Conservation (phyloP, 768 basidiomycete genomes). For the Termitomyces sp. region DNA sequence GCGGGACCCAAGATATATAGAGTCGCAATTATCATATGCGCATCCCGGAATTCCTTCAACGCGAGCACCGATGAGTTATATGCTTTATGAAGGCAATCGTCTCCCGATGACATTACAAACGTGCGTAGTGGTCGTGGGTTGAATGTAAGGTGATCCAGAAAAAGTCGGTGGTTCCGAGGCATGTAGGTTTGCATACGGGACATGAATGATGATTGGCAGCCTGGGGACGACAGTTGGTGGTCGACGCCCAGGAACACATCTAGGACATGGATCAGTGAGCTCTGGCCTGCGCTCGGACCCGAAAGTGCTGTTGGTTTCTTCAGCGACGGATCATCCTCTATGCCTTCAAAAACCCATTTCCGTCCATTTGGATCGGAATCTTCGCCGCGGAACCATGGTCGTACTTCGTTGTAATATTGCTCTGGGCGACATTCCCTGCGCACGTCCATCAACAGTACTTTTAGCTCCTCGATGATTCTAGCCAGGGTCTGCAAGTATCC, state of each 20-base stretch:
- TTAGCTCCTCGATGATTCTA: constrained; percentile 60
- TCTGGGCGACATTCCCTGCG: constrained; percentile 69
- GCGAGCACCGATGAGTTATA: constrained; percentile 65
- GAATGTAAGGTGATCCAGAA: constrained; percentile 60
- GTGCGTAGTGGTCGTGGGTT: constrained; percentile 59
- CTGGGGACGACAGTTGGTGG: constrained; percentile 28
- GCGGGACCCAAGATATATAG: constrained; percentile 78
- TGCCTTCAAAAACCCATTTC: constrained; percentile 59
- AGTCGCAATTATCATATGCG: constrained; percentile 72
- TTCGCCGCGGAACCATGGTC: constrained; percentile 81
- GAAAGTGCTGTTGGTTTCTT: constrained; percentile 52
- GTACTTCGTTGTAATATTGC: constrained; percentile 64
- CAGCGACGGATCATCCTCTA: constrained; percentile 41
- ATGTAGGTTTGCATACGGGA: constrained; percentile 78
- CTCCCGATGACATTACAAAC: constrained; percentile 35
- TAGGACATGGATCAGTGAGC: constrained; percentile 68
- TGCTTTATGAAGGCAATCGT: constrained; percentile 37
- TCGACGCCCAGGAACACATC: constrained; percentile 73
- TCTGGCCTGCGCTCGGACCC: constrained; percentile 83
- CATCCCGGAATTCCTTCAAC: constrained; percentile 70
- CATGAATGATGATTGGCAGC: constrained; percentile 48
- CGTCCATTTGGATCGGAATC: constrained; percentile 43
- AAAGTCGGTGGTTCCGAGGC: constrained; percentile 78
- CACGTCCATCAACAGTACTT: constrained; percentile 55
- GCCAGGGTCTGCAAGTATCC: constrained; percentile 63